A percentile compares a stretch with the other conserved stretches of the same genome.
Evolutionary conservation across 1,139 yeast genomes (phyloP).

Genomic region (Debaryomyces nepalensis): DNA sequence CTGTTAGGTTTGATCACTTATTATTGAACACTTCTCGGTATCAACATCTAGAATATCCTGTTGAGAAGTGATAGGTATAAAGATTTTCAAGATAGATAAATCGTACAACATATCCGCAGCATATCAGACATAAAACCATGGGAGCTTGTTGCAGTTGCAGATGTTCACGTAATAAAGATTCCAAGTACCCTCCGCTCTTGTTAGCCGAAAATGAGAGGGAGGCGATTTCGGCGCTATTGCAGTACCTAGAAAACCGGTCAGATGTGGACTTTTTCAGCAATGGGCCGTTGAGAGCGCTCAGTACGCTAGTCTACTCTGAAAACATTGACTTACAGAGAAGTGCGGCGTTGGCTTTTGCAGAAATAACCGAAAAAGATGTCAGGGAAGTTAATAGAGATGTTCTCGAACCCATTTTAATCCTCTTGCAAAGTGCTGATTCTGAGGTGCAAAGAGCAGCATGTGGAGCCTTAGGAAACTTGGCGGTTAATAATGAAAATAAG

Average conservation of each 20-base stretch:
- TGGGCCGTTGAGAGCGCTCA: slow-evolving; percentile 84
- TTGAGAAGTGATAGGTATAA: background rate
- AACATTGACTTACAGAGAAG: slow-evolving; percentile 94
- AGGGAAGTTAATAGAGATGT: slow-evolving; percentile 90
- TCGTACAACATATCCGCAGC: background rate
- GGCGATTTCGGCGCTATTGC: slow-evolving; percentile 88
- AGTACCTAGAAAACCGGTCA: slow-evolving; percentile 80
- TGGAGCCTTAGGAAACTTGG: slow-evolving; percentile 96
- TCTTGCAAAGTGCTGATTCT: slow-evolving; percentile 84
- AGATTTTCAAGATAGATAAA: slow-evolving; percentile 1
- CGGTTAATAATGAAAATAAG: slow-evolving; percentile 95
- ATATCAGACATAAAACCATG: slow-evolving; percentile 37
- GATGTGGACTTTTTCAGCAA: slow-evolving; percentile 94
- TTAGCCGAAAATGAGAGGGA: slow-evolving; percentile 97
- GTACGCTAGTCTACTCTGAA: slow-evolving; percentile 92
- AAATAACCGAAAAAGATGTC: slow-evolving; percentile 94
- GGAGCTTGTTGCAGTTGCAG: slow-evolving; percentile 72
- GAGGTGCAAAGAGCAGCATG: slow-evolving; percentile 99
- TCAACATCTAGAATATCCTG: background rate
- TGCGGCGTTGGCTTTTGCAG: slow-evolving; percentile 98
- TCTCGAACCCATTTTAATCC: slow-evolving; percentile 86
- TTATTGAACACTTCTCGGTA: slow-evolving; percentile 1
- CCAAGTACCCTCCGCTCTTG: slow-evolving; percentile 70
- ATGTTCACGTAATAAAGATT: slow-evolving; percentile 41
- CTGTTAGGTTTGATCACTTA: background rate